A percentile compares a stretch with the other conserved stretches of the same genome.
Conservation (phyloP, 116 monocot species). For the Trichopus zeylanicus region DNA sequence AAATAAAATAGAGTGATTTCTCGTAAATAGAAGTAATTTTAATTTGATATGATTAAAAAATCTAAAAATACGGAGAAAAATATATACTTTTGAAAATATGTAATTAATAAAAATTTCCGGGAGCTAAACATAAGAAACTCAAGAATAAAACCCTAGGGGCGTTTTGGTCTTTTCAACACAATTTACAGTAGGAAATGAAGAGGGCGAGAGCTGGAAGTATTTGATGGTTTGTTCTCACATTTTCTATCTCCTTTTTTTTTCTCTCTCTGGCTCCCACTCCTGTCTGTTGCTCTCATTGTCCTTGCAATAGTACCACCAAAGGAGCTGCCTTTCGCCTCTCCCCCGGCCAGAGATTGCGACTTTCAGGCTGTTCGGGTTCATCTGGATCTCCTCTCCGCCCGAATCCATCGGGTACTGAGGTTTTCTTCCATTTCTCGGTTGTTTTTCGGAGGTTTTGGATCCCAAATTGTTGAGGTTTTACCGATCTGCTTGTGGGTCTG, state of each 20-base stretch:
- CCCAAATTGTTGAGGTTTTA: neutral
- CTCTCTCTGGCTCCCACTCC: too few species aligned
- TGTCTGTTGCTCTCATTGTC: too few species aligned
- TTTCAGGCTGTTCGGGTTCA: neutral
- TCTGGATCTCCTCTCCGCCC: neutral
- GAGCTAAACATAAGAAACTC: neutral
- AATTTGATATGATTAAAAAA: too few species aligned
- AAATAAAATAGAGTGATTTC: too few species aligned
- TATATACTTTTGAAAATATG: too few species aligned
- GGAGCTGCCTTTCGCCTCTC: too few species aligned
- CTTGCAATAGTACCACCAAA: too few species aligned
- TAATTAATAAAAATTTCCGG: too few species aligned
- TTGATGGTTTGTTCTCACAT: too few species aligned
- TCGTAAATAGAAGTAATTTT: too few species aligned
- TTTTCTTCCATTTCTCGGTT: neutral
- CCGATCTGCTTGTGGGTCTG: neutral
- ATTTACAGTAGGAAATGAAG: constrained; percentile 4
- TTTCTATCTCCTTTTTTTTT: too few species aligned
- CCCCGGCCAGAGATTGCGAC: neutral
- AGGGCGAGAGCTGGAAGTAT: neutral
- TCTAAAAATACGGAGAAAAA: too few species aligned
- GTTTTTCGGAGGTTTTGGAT: neutral
- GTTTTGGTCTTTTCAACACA: constrained; percentile 2
- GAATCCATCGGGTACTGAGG: neutral
- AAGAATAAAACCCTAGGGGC: constrained; percentile 7